phyloP scores from a whole-genome alignment of 768 basidiomycete genomes.

The Zangia roseola region DNA sequence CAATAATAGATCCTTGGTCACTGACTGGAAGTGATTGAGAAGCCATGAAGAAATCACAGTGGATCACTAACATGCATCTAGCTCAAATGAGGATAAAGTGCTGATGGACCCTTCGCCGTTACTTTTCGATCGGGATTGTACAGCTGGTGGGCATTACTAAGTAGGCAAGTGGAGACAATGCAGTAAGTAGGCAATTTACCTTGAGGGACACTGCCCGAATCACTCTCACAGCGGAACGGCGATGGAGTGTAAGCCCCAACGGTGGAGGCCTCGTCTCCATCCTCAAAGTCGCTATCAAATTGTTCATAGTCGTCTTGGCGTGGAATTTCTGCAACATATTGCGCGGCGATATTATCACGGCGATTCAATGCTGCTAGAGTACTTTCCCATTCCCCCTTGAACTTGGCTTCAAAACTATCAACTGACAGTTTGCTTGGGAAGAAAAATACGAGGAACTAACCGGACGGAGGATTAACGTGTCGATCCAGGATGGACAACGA shows the following conservation, averaged over 20 bases:
- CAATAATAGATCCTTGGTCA: neutral
- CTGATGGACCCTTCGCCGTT: neutral
- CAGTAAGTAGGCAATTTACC: slow-evolving; percentile 4
- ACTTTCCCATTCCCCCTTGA: slow-evolving; percentile 10
- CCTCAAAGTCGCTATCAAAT: slow-evolving; percentile 27
- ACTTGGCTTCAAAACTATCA: slow-evolving; percentile 12
- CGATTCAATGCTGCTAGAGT: neutral
- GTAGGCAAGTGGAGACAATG: neutral
- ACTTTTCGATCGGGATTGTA: slow-evolving; percentile 2
- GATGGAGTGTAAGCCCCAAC: neutral
- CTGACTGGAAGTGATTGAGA: slow-evolving; percentile 11
- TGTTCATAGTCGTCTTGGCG: slow-evolving; percentile 14
- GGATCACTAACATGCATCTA: slow-evolving; percentile 6
- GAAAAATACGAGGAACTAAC: slow-evolving; percentile 2
- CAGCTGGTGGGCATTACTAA: neutral
- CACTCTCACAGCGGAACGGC: neutral
- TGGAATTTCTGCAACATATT: slow-evolving; percentile 1
- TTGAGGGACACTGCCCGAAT: neutral
- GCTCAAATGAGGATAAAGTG: slow-evolving; percentile 12
- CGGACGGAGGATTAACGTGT: slow-evolving; percentile 3
- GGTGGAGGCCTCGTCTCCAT: slow-evolving; percentile 12
- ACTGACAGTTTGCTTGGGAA: neutral
- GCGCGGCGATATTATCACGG: neutral
- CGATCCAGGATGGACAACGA: slow-evolving; percentile 14
- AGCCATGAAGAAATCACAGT: neutral